phyloP scores from a whole-genome alignment of 2,329 filamentous ascomycete species.

The Endoconidiophora polonica region DNA sequence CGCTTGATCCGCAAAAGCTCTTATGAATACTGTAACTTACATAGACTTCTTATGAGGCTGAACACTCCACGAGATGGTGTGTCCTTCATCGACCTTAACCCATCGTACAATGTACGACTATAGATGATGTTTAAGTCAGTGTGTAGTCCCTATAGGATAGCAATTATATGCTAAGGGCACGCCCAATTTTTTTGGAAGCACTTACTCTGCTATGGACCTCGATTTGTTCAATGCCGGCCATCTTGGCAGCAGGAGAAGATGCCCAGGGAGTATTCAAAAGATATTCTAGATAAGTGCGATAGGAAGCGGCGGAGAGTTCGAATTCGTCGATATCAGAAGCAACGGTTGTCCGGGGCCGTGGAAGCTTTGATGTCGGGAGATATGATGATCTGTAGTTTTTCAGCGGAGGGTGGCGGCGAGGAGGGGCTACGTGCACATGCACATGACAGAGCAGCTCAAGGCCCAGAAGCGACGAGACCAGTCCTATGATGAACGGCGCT shows the following conservation, averaged over 20 bases:
- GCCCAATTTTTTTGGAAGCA: not conserved
- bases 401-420: not conserved
- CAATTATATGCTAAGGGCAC: not conserved
- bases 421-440: constrained; percentile 11
- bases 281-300: constrained; percentile 1
- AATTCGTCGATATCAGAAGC: not conserved
- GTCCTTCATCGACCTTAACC: constrained; percentile 77
- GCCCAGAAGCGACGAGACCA: constrained; percentile 12
- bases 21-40: constrained; percentile 25
- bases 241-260: constrained; percentile 22
- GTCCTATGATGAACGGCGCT: constrained; percentile 11
- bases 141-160: constrained; percentile 13
- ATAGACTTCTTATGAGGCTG: constrained; percentile 97
- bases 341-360: not conserved
- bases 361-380: not conserved
- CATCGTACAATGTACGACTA: constrained; percentile 97
- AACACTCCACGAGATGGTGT: constrained; percentile 94
- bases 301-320: constrained; percentile 2
- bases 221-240: constrained; percentile 92
- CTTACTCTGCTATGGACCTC: constrained; percentile 92
- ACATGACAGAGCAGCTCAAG: constrained; percentile 13
- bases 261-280: constrained; percentile 7
- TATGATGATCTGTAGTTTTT: not conserved
- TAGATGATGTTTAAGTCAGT: constrained; percentile 13
- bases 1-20: constrained; percentile 13